Conservation (phyloP, 2,329 filamentous ascomycete species). For the Phymatotrichopsis omnivora region DNA sequence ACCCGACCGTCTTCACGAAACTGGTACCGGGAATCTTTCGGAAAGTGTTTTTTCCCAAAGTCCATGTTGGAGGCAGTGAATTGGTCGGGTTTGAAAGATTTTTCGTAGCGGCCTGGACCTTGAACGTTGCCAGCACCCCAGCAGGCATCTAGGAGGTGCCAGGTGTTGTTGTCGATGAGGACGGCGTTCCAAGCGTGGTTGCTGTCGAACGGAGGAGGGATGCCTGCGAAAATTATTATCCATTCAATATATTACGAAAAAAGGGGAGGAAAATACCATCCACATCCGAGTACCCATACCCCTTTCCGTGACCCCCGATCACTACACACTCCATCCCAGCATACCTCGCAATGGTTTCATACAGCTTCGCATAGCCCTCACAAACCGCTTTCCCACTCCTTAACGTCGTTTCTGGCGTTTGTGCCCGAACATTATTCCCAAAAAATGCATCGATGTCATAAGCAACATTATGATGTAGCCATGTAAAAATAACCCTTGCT, state of each 20-base stretch:
- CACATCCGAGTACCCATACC: conserved; percentile 56
- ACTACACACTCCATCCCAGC: conserved; percentile 62
- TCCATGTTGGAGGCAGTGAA: conserved; percentile 60
- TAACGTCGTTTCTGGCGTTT: conserved; percentile 63
- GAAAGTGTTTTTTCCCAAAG: conserved; percentile 75
- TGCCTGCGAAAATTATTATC: conserved; percentile 41
- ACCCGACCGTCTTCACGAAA: conserved; percentile 62
- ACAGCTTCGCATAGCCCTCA: conserved; percentile 79
- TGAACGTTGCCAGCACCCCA: conserved; percentile 77
- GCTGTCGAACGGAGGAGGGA: conserved; percentile 54
- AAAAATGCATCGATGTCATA: conserved; percentile 81
- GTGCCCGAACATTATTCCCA: conserved; percentile 53
- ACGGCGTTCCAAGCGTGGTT: conserved; percentile 93
- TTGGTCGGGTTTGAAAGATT: conserved; percentile 54
- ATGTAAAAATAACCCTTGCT: conserved; percentile 83
- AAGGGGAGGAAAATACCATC: no score
- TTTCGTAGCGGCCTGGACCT: conserved; percentile 47
- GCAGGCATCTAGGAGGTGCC: conserved; percentile 86
- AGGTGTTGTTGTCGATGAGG: conserved; percentile 70
- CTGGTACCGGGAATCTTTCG: conserved; percentile 55
- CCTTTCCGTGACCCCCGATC: conserved; percentile 53
- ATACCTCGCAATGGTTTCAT: conserved; percentile 63
- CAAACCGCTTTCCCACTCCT: conserved; percentile 75
- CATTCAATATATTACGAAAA: no score
- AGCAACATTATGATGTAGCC: conserved; percentile 85